Percentiles rank a stretch among this genome's conserved stretches.
phyloP scores from a whole-genome alignment of 805 yeast species.

The Wickerhamiella alocasiicola region DNA sequence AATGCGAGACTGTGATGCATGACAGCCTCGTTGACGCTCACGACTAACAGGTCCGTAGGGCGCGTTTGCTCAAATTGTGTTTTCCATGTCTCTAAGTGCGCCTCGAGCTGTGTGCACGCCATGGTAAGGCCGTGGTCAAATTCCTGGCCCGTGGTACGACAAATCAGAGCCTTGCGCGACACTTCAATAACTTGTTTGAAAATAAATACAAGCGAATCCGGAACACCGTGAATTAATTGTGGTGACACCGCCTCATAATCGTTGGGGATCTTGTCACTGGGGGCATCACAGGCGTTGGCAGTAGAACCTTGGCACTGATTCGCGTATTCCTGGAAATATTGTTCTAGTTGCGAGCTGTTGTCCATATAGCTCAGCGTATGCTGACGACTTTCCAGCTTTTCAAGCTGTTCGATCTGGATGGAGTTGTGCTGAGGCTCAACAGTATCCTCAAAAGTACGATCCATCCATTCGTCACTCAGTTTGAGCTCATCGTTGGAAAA shows the following conservation, averaged over 20 bases:
- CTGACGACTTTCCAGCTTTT: conserved; percentile 13
- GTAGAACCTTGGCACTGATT: background rate
- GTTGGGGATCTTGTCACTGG: conserved; percentile 4
- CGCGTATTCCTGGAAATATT: conserved; percentile 21
- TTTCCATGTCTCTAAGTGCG: conserved; percentile 49
- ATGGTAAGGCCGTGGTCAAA: conserved; percentile 13
- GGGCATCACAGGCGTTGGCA: background rate
- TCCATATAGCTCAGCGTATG: conserved; percentile 19
- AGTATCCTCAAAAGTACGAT: conserved; percentile 20
- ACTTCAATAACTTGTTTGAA: conserved; percentile 63
- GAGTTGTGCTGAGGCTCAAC: conserved; percentile 13
- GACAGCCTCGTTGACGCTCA: conserved; percentile 45
- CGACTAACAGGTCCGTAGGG: conserved; percentile 18
- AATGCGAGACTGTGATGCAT: conserved; percentile 73
- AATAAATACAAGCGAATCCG: conserved; percentile 61
- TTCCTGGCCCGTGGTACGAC: conserved; percentile 20
- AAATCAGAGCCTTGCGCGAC: conserved; percentile 48
- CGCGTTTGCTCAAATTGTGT: conserved; percentile 41
- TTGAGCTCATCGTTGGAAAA: conserved; percentile 16
- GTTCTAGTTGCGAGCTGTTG: conserved; percentile 19
- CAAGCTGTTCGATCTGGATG: conserved; percentile 9
- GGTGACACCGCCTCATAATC: conserved; percentile 35
- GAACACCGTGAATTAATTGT: conserved; percentile 73
- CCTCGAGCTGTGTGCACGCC: conserved; percentile 32
- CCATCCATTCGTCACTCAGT: conserved; percentile 20